Evolutionary conservation across 2,329 filamentous ascomycete species (phyloP).

Genomic region (Claviceps citrina): DNA sequence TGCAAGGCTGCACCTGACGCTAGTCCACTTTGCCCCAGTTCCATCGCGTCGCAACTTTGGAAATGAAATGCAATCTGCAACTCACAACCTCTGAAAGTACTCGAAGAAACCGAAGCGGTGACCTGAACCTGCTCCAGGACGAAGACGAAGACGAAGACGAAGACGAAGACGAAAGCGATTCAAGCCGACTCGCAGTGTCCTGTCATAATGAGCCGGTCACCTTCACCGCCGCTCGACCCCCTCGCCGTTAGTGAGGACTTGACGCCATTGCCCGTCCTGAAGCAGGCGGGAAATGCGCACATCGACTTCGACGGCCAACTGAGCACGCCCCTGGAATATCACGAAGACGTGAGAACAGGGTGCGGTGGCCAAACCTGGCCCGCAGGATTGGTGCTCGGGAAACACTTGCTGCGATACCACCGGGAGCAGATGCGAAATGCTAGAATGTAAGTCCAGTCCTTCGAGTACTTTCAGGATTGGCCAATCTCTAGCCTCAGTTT

Average conservation of each 20-base stretch:
- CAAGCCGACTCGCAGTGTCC: not conserved
- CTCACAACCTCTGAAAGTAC: not conserved
- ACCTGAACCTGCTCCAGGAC: not conserved
- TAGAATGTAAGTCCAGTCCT: constrained; percentile 49
- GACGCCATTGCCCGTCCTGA: constrained; percentile 44
- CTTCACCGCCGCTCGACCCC: constrained; percentile 35
- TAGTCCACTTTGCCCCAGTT: not conserved
- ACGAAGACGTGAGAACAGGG: constrained; percentile 73
- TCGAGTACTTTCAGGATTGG: no score
- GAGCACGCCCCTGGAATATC: constrained; percentile 52
- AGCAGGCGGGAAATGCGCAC: constrained; percentile 34
- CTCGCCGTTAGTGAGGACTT: constrained; percentile 38
- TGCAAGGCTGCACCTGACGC: not conserved
- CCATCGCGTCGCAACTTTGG: constrained; percentile 9
- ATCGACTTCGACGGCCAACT: constrained; percentile 62
- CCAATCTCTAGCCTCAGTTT: no score
- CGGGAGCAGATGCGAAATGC: constrained; percentile 45
- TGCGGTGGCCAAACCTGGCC: constrained; percentile 94
- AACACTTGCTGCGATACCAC: constrained; percentile 69
- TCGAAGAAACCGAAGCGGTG: not conserved
- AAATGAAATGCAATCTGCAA: constrained; percentile 5
- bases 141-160: not conserved
- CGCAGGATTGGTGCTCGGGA: constrained; percentile 74
- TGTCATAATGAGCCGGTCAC: constrained; percentile 16
- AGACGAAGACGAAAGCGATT: not conserved